A percentile compares a stretch with the other conserved stretches of the same genome.
Conservation (phyloP, 768 basidiomycete species). For the Amanita exitialis region DNA sequence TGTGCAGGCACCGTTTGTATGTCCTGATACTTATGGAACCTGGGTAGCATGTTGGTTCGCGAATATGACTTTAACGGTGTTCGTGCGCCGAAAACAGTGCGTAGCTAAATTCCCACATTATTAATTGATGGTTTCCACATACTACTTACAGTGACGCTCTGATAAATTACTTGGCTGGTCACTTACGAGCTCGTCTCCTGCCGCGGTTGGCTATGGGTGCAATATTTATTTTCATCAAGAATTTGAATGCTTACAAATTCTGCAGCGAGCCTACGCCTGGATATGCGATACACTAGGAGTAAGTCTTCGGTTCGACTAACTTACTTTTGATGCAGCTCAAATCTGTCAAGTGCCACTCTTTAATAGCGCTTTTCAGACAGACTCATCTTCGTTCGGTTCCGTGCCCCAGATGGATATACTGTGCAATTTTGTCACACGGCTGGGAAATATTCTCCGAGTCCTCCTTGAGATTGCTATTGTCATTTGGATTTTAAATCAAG, state of each 20-base stretch:
- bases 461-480: neutral
- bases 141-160: constrained; percentile 7
- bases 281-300: constrained; percentile 14
- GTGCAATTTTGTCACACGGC: neutral
- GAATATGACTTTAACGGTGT: neutral
- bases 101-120: neutral
- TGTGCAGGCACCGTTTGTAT: neutral
- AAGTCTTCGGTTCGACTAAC: neutral
- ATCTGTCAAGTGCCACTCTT: constrained; percentile 1
- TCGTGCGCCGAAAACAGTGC: neutral
- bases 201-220: constrained; percentile 29
- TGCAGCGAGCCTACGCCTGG: constrained; percentile 17
- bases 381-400: neutral
- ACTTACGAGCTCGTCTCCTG: constrained; percentile 26
- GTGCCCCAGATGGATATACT: neutral
- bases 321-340: neutral
- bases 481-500: constrained; percentile 6
- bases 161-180: constrained; percentile 13
- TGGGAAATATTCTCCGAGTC: neutral
- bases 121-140: neutral
- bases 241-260: neutral
- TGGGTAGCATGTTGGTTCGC: neutral
- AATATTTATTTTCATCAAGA: neutral
- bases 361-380: constrained; percentile 1
- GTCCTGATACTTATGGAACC: neutral